Evolutionary conservation across 768 basidiomycete species (phyloP).

Genomic region (Cystofilobasidium ferigula): DNA sequence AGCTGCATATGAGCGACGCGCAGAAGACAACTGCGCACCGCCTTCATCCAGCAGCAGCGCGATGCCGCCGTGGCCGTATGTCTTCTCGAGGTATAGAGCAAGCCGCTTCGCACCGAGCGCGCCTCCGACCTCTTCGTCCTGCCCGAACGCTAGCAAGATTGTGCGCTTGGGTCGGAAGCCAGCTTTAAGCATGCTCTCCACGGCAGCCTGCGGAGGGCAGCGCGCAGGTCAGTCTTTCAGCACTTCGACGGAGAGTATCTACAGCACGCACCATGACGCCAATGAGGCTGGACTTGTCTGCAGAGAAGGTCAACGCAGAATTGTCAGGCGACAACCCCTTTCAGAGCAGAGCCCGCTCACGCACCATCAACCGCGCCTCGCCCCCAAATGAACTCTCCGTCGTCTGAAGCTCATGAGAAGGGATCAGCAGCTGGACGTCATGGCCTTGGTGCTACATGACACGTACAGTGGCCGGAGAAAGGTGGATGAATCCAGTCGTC

Average conservation of each 20-base stretch:
- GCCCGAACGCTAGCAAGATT: slow-evolving; percentile 26
- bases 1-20: no score
- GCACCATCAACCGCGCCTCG: slow-evolving; percentile 28
- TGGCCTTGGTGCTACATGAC: no score
- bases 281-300: slow-evolving; percentile 35
- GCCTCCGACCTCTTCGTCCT: slow-evolving; percentile 35
- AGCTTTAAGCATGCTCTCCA: slow-evolving; percentile 31
- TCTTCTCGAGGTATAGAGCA: slow-evolving; percentile 29
- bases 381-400: neutral
- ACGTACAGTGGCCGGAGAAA: slow-evolving; percentile 1
- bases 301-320: no score
- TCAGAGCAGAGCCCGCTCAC: no score
- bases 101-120: slow-evolving; percentile 25
- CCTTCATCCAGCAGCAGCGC: slow-evolving; percentile 35
- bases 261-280: slow-evolving; percentile 28
- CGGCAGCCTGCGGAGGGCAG: slow-evolving; percentile 22
- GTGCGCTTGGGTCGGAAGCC: slow-evolving; percentile 30
- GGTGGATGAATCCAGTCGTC: slow-evolving; percentile 14
- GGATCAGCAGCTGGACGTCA: no score
- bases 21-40: neutral
- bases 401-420: neutral
- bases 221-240: no score
- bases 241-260: no score
- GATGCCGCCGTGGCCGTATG: slow-evolving; percentile 34
- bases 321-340: no score